Percentiles rank a stretch among this genome's conserved stretches.
These are phyloP conservation scores for Aquilaria agallochum DNA, from an alignment of 441 rosid genomes.

Conservation along the genomic window DNA sequence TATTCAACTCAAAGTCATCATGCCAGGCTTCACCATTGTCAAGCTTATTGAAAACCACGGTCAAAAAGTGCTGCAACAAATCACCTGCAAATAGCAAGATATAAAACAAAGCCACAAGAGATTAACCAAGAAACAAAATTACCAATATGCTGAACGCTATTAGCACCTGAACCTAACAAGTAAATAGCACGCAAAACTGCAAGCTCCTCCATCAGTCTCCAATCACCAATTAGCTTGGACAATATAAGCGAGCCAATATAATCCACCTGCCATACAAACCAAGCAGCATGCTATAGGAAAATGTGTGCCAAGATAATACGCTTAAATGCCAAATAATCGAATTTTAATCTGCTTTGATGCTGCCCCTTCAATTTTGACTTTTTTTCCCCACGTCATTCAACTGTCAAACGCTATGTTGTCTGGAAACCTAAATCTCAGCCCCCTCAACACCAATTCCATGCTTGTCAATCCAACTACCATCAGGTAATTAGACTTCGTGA, in stretches of 20 bases:
- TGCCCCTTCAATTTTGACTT: too few species aligned
- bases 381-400: too few species aligned
- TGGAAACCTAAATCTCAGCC: too few species aligned
- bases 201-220: conserved; percentile 97
- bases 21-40: conserved; percentile 88
- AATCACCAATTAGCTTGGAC: conserved; percentile 85
- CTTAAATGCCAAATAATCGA: too few species aligned
- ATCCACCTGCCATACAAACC: conserved; percentile 55
- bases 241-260: conserved; percentile 68
- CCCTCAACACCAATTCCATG: too few species aligned
- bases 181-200: conserved; percentile 89
- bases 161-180: conserved; percentile 92
- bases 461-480: too few species aligned
- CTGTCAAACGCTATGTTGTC: too few species aligned
- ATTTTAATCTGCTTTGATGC: too few species aligned
- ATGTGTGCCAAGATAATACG: too few species aligned
- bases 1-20: conserved; percentile 92
- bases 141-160: conserved; percentile 11
- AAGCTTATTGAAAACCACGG: conserved; percentile 70
- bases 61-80: conserved; percentile 89
- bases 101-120: conserved; percentile 18
- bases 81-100: conserved; percentile 56
- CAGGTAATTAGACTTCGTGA: too few species aligned
- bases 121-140: conserved; percentile 1
- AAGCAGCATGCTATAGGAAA: background rate